Evolutionary conservation across 768 basidiomycete genomes (phyloP).

Genomic region (Agrocybe pediades): DNA sequence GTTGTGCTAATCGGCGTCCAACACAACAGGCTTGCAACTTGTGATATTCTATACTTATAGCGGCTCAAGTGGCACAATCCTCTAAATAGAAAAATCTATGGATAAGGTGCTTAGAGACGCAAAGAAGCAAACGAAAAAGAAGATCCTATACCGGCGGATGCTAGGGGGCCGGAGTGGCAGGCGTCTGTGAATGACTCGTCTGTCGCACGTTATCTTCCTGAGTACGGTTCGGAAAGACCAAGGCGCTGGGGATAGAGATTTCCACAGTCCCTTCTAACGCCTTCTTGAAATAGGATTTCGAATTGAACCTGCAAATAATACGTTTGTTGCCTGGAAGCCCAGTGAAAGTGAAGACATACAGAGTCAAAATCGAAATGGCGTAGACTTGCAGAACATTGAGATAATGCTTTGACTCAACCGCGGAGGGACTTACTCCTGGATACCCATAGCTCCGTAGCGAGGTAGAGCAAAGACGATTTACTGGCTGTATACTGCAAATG

Average conservation of each 20-base stretch:
- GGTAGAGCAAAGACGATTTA: background rate
- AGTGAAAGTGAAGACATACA: background rate
- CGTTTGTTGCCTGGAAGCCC: background rate
- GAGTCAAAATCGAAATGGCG: background rate
- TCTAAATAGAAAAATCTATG: no score
- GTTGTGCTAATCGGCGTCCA: no score
- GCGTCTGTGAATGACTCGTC: no score
- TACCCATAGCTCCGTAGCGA: background rate
- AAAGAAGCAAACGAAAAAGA: no score
- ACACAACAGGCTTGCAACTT: no score
- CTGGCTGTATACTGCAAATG: background rate
- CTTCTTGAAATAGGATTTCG: background rate
- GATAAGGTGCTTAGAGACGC: no score
- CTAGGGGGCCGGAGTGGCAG: no score
- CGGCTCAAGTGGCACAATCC: no score
- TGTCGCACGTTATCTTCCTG: background rate
- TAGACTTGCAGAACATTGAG: background rate
- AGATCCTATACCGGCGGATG: no score
- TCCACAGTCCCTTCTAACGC: background rate
- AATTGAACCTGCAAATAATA: background rate
- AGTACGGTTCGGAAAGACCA: background rate
- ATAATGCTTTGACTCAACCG: background rate
- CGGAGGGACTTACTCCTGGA: background rate
- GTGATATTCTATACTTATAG: no score
- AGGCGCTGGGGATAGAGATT: background rate